A percentile compares a stretch with the other conserved stretches of the same genome.
Conservation (phyloP, 441 rosid genomes). For the Omphalea diandra region DNA sequence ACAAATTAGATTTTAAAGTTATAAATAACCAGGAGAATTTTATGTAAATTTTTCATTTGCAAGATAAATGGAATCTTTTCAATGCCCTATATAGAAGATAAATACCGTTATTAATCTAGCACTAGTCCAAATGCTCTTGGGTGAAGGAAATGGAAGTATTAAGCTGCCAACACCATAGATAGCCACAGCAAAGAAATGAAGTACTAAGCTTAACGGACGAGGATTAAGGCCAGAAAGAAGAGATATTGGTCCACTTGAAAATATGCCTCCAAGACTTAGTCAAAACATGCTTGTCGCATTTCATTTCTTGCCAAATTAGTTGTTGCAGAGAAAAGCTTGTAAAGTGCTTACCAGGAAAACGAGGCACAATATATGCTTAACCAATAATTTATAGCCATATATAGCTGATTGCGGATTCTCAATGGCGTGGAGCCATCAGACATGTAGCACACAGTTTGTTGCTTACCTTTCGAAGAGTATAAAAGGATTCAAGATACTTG, state of each 20-base stretch:
- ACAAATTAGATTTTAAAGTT: background rate
- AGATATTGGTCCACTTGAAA: constrained; percentile 4
- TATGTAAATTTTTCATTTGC: background rate
- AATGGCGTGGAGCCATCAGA: background rate
- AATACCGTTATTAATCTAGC: background rate
- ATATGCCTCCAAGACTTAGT: constrained; percentile 10
- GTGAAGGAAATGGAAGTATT: background rate
- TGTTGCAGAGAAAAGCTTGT: background rate
- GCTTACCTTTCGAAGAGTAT: constrained; percentile 32
- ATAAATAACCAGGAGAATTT: too few relatives aligned
- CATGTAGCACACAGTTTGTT: background rate
- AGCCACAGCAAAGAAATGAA: background rate
- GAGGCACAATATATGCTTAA: background rate
- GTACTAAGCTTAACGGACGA: background rate
- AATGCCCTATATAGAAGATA: background rate
- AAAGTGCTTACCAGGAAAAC: background rate
- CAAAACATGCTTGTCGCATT: constrained; percentile 8
- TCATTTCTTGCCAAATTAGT: background rate
- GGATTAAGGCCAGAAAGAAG: background rate
- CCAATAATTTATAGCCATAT: too few relatives aligned
- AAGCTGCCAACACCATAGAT: background rate
- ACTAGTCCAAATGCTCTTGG: background rate
- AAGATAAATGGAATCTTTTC: background rate
- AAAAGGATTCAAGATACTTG: constrained; percentile 33
- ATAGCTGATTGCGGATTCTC: too few relatives aligned